Evolutionary conservation across 805 yeast species (phyloP), one percentile per base, ranked within the genome.

Genomic region (Vanderwaltozyma polyspora): DNA sequence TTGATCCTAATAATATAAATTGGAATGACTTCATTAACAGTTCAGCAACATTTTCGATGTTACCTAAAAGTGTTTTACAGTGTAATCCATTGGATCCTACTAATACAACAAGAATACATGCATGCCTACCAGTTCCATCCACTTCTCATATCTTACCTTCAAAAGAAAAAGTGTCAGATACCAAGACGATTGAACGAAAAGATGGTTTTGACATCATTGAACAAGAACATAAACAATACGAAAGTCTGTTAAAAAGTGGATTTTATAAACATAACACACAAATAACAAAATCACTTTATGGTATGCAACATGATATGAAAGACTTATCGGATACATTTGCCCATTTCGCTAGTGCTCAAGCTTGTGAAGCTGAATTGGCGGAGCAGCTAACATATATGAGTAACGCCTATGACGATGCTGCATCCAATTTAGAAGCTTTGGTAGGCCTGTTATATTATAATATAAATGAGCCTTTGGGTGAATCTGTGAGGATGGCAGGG

Each of bases 71-170:
- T 33, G 47, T 49, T 9, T 36, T 57, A 9, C 57, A 55, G 22
- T 52, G 60, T 19, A 55, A 58, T 25, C 63, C 63, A 8, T 31
- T 48, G 28, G 60, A 58, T 42, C 60, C 63, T 11, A 49, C 59
- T 1, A 55, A 51, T 34, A 56, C 61, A 2, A 52, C 59, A 1
- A 41, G 52, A 37, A 47, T 54, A n/a, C 57, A 57, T 37, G 49
- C 52, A 11, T 50, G 45, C 11, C 38, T 58, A 32, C 62, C 63
- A 7, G 42, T 52, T 9, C 56, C 59, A 2, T 37, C 48, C 9
- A 43, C 51, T 7, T 37, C 57, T 4, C 15, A 13, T 14, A 5
- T 14, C 4, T 5, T 16, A 2, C 24, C 32, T 10, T 19, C 25
- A 16, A 29, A 27, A 25, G 39, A 37, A 6, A 30, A 19, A 12